phyloP scores from a whole-genome alignment of 2,329 filamentous ascomycete genomes.

The Nemania bipapillata region DNA sequence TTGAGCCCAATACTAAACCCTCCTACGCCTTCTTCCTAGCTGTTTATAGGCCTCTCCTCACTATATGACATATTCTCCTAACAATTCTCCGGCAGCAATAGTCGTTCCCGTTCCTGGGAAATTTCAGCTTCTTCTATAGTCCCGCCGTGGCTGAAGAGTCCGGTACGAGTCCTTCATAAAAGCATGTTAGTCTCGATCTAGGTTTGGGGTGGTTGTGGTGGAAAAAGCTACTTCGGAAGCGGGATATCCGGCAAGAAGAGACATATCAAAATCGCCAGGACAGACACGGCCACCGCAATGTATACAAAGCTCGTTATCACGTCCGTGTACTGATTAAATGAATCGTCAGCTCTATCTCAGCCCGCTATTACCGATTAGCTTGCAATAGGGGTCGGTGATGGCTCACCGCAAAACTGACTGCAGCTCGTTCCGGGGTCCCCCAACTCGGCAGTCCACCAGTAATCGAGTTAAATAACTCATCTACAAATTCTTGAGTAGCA shows the following conservation, averaged over 20 bases:
- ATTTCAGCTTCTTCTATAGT: background rate
- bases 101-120: background rate
- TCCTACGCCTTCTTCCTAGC: no score
- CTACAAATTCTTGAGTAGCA: background rate
- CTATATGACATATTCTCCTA: no score
- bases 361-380: background rate
- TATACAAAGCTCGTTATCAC: background rate
- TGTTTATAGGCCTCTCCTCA: no score
- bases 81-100: background rate
- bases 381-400: background rate
- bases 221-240: background rate
- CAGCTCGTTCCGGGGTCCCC: background rate
- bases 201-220: background rate
- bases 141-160: background rate
- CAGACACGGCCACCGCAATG: background rate
- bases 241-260: background rate
- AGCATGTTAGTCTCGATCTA: background rate
- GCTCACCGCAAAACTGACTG: background rate
- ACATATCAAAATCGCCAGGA: background rate
- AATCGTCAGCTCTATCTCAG: background rate
- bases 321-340: background rate
- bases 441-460: background rate
- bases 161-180: background rate
- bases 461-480: background rate
- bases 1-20: no score